Conservation (phyloP, 352 stramenopile species). For the Pythium coloratum region DNA sequence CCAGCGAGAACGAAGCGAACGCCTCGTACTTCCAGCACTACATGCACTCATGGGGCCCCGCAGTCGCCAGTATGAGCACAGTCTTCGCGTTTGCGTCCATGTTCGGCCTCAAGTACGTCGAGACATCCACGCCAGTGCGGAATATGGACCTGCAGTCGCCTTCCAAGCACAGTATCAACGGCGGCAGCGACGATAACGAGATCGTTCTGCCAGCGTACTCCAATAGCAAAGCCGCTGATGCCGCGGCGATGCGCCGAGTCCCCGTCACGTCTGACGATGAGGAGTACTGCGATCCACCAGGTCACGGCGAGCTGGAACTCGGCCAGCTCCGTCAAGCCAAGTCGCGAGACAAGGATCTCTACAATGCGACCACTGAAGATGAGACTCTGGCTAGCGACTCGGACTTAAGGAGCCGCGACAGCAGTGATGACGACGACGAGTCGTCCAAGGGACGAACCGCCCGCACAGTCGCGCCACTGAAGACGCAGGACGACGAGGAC, state of each 20-base stretch:
- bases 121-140: constrained; percentile 15
- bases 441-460: not conserved
- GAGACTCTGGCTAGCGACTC: constrained; percentile 25
- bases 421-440: constrained; percentile 15
- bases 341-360: constrained; percentile 12
- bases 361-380: constrained; percentile 17
- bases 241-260: not conserved
- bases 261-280: constrained; percentile 7
- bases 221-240: constrained; percentile 7
- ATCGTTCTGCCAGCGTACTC: constrained; percentile 3
- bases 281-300: constrained; percentile 13
- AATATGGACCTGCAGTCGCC: not conserved
- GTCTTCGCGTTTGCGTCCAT: constrained; percentile 53
- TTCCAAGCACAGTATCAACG: constrained; percentile 18
- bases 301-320: constrained; percentile 17
- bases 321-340: constrained; percentile 16
- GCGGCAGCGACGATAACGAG: constrained; percentile 1
- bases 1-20: constrained; percentile 8
- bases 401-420: constrained; percentile 17
- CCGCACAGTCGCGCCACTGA: not conserved
- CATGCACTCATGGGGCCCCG: constrained; percentile 47
- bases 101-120: constrained; percentile 52
- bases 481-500: constrained; percentile 15
- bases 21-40: constrained; percentile 48
- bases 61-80: constrained; percentile 52